Evolutionary conservation across 805 yeast species (phyloP).

Genomic region (Myxozyma melibiosi): DNA sequence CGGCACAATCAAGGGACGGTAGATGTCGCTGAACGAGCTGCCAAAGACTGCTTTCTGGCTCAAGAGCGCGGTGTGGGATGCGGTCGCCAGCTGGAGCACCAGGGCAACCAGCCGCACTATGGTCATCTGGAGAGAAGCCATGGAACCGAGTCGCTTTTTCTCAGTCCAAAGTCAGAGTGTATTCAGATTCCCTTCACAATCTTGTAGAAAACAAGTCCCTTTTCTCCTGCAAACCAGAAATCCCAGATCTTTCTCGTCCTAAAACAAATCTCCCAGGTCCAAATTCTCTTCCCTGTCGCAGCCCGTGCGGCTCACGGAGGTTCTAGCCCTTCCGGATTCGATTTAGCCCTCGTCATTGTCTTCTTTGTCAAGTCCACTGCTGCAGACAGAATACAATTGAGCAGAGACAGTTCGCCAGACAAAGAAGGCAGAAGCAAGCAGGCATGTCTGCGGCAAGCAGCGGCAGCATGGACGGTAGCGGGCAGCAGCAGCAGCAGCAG

Average conservation of each 20-base stretch:
- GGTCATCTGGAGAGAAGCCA: conserved; percentile 7
- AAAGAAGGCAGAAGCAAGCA: no score
- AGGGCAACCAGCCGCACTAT: conserved; percentile 4
- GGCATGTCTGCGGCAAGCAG: no score
- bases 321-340: no score
- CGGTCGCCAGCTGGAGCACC: conserved; percentile 18
- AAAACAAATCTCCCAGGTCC: no score
- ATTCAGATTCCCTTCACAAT: neutral
- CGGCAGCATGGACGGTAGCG: no score
- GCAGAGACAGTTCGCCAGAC: no score
- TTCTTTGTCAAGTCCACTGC: no score
- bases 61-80: conserved; percentile 4
- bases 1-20: conserved; percentile 15
- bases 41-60: conserved; percentile 20
- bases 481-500: neutral
- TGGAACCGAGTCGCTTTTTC: neutral
- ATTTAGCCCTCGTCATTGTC: no score
- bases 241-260: neutral
- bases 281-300: no score
- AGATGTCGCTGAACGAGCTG: conserved; percentile 1
- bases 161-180: neutral
- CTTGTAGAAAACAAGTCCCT: neutral
- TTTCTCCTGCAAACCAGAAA: neutral
- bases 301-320: no score
- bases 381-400: no score